Evolutionary conservation across 192 early-diverging fungal species (phyloP), one percentile per base, ranked within the genome.

Genomic region (Spizellomyces sp.): DNA sequence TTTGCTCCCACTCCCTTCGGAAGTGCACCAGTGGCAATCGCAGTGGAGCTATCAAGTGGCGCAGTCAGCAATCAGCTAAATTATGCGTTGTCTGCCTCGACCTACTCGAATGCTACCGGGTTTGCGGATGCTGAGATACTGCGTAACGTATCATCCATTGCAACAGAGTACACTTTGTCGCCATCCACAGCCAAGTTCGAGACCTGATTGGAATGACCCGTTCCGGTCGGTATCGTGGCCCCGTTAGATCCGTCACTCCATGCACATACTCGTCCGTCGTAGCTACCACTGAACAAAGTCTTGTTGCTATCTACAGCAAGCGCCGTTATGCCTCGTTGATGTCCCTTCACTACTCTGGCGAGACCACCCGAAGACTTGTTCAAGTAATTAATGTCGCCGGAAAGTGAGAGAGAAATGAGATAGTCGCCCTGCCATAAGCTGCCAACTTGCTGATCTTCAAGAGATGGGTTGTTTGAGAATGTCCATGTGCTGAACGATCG

Each of bases 361-460:
- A 83, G 64, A 22, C 78, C 80, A 41, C 84, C 82, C 36, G 77
- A 73, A 54, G 76, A 79, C 36, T 79, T 77, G 65, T 92, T 90
- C 45, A 99, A 79, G 60, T 92, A 94, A 80, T 94, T 95, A 64
- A 99, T 78, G 66, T 93, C 87, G 41, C 97, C 97, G 14, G 85
- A 91, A 15, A 96, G 80, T 10, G 95, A 95, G 36, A 93, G 77
- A 58, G 89, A 88, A 54, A 99, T 61, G 6, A 97, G 69, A 62
- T 87, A 70, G 58, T 87, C 77, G 46, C 89, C 92, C 42, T 86
- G 85, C 96, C 96, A 98, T 70, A 96, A 75, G 66, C 90, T 91
- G 59, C 97, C 97, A 21, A 99, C 90, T 81, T 99, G 97, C 77
- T 98, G 96, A 64, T 93, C 81, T 41, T 90, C 89, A 54, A 90